A percentile compares a stretch with the other conserved stretches of the same genome.
These are phyloP conservation scores for Arabidopsis lyrata DNA, from an alignment of 441 rosid genomes.

Conservation along the genomic window DNA sequence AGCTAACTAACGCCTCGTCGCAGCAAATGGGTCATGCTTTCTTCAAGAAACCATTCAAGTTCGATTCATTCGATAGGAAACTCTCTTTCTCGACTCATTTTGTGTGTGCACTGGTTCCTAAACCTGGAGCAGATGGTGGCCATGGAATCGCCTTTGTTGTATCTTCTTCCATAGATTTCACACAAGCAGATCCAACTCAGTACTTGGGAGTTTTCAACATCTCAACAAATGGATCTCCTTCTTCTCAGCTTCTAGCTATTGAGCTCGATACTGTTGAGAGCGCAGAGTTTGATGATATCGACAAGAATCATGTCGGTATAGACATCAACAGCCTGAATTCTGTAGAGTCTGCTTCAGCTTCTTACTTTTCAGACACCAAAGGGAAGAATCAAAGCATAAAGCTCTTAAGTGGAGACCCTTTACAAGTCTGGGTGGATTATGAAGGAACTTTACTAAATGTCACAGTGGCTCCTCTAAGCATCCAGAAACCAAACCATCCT, in stretches of 20 bases:
- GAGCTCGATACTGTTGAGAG: conserved; percentile 34
- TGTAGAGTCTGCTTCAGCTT: conserved; percentile 23
- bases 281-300: conserved; percentile 9
- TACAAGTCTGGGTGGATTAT: conserved; percentile 39
- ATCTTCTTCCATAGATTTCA: conserved; percentile 30
- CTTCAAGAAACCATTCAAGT: conserved; percentile 6
- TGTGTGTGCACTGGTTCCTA: conserved; percentile 37
- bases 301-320: conserved; percentile 31
- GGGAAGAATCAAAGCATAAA: conserved; percentile 22
- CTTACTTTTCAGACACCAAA: conserved; percentile 15
- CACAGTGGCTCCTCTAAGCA: conserved; percentile 21
- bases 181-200: conserved; percentile 6
- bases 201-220: conserved; percentile 29
- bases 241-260: conserved; percentile 32
- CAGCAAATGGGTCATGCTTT: conserved; percentile 38
- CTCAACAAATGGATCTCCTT: conserved; percentile 14
- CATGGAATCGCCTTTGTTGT: conserved; percentile 39
- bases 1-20: conserved; percentile 39
- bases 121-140: conserved; percentile 32
- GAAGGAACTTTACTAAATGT: conserved; percentile 8
- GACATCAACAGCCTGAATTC: conserved; percentile 33
- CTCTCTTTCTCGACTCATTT: conserved; percentile 36
- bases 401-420: conserved; percentile 29
- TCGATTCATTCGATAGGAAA: not conserved
- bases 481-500: conserved; percentile 27